Percentiles rank a stretch among this genome's conserved stretches.
phyloP scores from a whole-genome alignment of 148 eudicot genomes.

The Chenopodium berlandieri region DNA sequence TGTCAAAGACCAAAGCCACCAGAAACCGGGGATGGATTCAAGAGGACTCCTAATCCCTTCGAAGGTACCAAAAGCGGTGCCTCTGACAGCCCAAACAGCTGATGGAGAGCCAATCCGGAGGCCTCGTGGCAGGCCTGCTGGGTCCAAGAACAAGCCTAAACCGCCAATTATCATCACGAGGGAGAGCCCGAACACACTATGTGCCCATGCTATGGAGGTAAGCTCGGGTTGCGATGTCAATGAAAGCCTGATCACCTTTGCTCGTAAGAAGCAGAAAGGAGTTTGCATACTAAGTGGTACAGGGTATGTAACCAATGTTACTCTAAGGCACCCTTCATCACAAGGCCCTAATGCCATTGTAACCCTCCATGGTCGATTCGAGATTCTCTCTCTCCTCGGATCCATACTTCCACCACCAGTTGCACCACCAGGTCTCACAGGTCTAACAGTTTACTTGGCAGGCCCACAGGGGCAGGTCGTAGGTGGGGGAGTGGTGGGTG shows the following conservation, averaged over 20 bases:
- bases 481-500: constrained; percentile 69
- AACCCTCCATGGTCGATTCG: constrained; percentile 70
- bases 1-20: constrained; percentile 29
- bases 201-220: constrained; percentile 78
- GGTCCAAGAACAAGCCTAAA: constrained; percentile 81
- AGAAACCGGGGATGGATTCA: constrained; percentile 21
- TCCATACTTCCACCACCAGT: constrained; percentile 67
- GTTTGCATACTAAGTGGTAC: constrained; percentile 58
- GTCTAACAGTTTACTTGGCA: constrained; percentile 49
- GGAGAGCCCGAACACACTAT: constrained; percentile 60
- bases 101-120: constrained; percentile 41
- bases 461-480: constrained; percentile 33
- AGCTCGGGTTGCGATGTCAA: constrained; percentile 64
- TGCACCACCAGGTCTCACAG: constrained; percentile 60
- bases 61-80: constrained; percentile 21
- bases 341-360: constrained; percentile 53
- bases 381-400: constrained; percentile 67
- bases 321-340: constrained; percentile 55
- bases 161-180: constrained; percentile 74
- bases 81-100: constrained; percentile 6
- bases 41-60: constrained; percentile 20
- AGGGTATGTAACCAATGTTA: constrained; percentile 71
- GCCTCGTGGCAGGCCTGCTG: constrained; percentile 81
- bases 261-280: constrained; percentile 67
- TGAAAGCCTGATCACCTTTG: constrained; percentile 51